These are phyloP conservation scores for Hymenoscyphus scutula DNA, from an alignment of 2,329 filamentous ascomycete species.

Conservation along the genomic window DNA sequence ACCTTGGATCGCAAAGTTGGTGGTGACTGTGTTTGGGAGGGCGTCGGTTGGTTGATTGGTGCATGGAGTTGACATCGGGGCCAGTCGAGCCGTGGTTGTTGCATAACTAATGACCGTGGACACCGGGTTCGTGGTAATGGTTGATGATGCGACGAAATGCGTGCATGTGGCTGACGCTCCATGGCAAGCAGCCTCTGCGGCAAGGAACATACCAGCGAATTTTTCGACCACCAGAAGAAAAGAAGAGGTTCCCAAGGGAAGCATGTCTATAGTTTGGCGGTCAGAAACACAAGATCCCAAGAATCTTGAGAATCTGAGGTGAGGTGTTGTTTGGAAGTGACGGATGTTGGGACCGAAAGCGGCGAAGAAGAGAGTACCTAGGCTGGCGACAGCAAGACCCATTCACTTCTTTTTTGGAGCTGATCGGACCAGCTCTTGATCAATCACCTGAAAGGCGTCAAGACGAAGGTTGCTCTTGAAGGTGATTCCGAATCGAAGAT, in stretches of 20 bases:
- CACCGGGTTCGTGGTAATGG: background rate
- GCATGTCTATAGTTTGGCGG: background rate
- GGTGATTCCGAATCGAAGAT: too few relatives aligned
- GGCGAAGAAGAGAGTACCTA: too few relatives aligned
- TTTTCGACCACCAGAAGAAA: background rate
- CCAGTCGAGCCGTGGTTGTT: background rate
- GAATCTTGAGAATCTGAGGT: too few relatives aligned
- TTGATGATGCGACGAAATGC: background rate
- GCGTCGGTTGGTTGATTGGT: background rate
- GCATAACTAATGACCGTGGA: background rate
- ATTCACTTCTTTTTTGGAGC: too few relatives aligned
- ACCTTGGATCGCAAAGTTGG: background rate
- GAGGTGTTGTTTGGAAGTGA: too few relatives aligned
- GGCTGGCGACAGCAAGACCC: too few relatives aligned
- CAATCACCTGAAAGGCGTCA: too few relatives aligned
- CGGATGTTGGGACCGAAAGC: too few relatives aligned
- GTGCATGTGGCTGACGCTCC: background rate
- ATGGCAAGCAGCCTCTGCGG: too few relatives aligned
- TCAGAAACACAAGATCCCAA: too few relatives aligned
- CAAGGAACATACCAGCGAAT: background rate
- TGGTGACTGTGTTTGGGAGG: background rate
- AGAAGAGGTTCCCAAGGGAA: background rate
- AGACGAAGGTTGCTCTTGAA: too few relatives aligned
- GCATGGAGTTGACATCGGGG: background rate
- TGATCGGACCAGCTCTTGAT: too few relatives aligned